Evolutionary conservation across 192 early-diverging fungal genomes (phyloP), one percentile per base, ranked within the genome.

Genomic region (Umbelopsis isabellina): DNA sequence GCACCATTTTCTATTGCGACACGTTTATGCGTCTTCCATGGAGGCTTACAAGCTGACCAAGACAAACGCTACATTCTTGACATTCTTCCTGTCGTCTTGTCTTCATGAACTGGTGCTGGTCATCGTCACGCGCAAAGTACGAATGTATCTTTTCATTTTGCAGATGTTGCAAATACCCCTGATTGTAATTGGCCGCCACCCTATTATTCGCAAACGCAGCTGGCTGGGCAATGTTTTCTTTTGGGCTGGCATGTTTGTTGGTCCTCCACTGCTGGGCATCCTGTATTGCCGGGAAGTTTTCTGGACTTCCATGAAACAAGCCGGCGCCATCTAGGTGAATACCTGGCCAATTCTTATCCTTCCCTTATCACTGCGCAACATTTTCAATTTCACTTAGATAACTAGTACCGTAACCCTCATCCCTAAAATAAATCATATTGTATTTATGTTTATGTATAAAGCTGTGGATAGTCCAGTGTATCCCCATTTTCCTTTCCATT

Each of bases 81-180:
- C 93, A 0, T 96, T 94, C 67, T 90, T 96, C 61, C 66, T 94
- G 15, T 91, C 89, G 8, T 89, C 88, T 46, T 86, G 85, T 64
- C 72, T 96, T 22, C 94, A 96, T 72, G 94, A 96, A 79, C 65
- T 96, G 53, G 94, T 94, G 10, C 81, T 96, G 81, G 77, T 87
- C 46, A 84, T 94, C 18, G 83, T 88, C 27, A 87, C 85, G 3
- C 79, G 85, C 49, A 82, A 86, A 46, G 65, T 96, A 49, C 72
- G 92, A 27, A 76, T 92, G 77, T 96, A 93, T 74, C 80, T 96
- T 46, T 96, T 96, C 80, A 51, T 73, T 6, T 67, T 96, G 67
- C 94, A 96, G 80, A 96, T 96, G 94, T 66, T 86, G 67, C 95
- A 98, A 80, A 75, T 98, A 47, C 97, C 97, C 20, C 68, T 98